Evolutionary conservation across 768 basidiomycete species (phyloP).

Genomic region (Leccinum fibrillosum): DNA sequence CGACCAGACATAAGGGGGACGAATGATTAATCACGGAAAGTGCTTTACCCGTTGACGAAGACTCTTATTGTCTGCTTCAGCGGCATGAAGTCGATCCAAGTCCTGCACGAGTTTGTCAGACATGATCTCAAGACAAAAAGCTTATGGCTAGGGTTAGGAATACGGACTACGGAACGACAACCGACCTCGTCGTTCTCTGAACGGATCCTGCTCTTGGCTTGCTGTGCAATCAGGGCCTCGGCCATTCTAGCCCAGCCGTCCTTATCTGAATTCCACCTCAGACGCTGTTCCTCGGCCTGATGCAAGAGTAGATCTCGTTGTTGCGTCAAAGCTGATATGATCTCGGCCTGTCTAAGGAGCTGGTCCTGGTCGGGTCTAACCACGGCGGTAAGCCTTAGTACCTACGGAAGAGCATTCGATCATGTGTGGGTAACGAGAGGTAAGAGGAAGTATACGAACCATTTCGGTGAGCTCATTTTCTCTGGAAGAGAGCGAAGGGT

Average conservation of each 20-base stretch:
- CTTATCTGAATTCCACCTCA: constrained; percentile 59
- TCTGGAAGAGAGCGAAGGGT: constrained; percentile 26
- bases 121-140: background rate
- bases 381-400: constrained; percentile 44
- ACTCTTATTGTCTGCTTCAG: constrained; percentile 59
- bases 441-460: constrained; percentile 38
- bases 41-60: constrained; percentile 57
- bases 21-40: background rate
- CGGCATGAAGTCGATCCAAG: constrained; percentile 46
- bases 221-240: constrained; percentile 57
- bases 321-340: constrained; percentile 50
- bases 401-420: constrained; percentile 32
- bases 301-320: constrained; percentile 59
- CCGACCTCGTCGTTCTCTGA: constrained; percentile 45
- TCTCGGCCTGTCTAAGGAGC: constrained; percentile 58
- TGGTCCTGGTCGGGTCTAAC: constrained; percentile 41
- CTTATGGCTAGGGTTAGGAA: background rate
- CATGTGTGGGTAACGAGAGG: constrained; percentile 6
- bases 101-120: constrained; percentile 42
- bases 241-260: constrained; percentile 64
- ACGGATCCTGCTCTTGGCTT: constrained; percentile 39
- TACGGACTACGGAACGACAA: background rate
- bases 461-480: constrained; percentile 57
- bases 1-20: constrained; percentile 6
- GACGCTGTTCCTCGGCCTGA: constrained; percentile 55